Percentiles rank a stretch among this genome's conserved stretches.
phyloP scores from a whole-genome alignment of 1,284 basidiomycete species.

The Pseudozyma sp. region DNA sequence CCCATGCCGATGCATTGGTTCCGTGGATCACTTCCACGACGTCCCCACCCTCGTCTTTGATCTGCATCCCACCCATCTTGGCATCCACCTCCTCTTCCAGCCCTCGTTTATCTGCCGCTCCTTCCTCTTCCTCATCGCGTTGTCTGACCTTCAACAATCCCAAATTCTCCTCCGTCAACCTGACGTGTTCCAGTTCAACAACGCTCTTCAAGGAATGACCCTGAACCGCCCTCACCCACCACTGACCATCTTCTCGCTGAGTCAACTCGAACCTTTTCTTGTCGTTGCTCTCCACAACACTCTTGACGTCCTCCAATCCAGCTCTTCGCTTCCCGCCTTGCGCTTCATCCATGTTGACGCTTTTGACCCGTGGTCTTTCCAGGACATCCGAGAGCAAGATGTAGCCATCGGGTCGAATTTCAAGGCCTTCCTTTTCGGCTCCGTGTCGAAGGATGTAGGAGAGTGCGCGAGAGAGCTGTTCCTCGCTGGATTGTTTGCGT shows the following conservation, averaged over 20 bases:
- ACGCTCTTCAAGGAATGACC: constrained; percentile 85
- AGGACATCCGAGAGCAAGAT: constrained; percentile 75
- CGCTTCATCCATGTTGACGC: constrained; percentile 52
- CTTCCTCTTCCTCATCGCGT: constrained; percentile 1
- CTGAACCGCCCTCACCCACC: constrained; percentile 84
- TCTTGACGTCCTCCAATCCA: constrained; percentile 42
- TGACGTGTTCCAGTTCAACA: constrained; percentile 40
- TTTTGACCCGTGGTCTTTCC: constrained; percentile 51
- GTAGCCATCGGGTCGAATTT: constrained; percentile 83
- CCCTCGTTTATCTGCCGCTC: background rate
- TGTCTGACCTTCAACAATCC: constrained; percentile 16
- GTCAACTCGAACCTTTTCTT: constrained; percentile 64
- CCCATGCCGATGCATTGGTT: constrained; percentile 71
- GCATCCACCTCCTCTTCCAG: background rate
- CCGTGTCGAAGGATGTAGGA: constrained; percentile 88
- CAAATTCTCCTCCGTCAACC: constrained; percentile 48
- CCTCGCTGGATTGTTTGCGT: constrained; percentile 8
- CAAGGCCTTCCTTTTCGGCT: constrained; percentile 79
- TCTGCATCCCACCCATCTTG: constrained; percentile 1
- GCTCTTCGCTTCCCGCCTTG: constrained; percentile 29
- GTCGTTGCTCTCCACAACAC: constrained; percentile 53
- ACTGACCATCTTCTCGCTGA: constrained; percentile 68
- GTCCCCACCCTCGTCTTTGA: background rate
- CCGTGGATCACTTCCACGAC: constrained; percentile 58
- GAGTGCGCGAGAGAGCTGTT: constrained; percentile 79